Evolutionary conservation across 306 rosid species (phyloP), one percentile per base, ranked within the genome.

Genomic region (Vachellia collinsii): DNA sequence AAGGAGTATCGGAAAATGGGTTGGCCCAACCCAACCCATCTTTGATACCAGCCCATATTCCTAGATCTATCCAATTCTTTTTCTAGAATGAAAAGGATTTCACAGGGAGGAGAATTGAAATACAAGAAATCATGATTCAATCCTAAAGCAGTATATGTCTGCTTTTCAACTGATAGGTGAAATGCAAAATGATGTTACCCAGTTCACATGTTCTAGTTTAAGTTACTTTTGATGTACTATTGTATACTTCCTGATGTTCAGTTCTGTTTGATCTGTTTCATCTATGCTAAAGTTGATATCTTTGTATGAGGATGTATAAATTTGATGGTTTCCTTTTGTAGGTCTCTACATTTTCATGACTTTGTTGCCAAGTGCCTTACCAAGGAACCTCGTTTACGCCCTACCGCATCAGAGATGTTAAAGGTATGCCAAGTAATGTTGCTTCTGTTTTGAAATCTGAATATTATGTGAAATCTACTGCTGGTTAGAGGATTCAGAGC

Each of bases 301-400:
- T 73, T 66, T 42, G 41, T 20, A 62, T 38, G 69, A 36, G 13
- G 38, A 34, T 72, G 44, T 47, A 83, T 67, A 42, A 59, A 66
- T 70, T 59, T 77, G 61, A 67, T 56, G 6, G 44, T 77, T 83
- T 86, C 76, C 77, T 75, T 79, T 82, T 86, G 70, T 85, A 93
- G 99, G 98, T 95, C 99, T 79, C 87, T 95, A 23, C 82, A 91
- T 87, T 93, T 95, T 88, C 99, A 95, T 78, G 99, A 95, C 86
- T 95, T 95, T 88, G 93, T 95, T 78, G 99, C 99, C 0, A 95
- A 95, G 86, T 90, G 97, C 88, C 91, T 95, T 70, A 95, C 98
- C 41, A 95, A 95, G 84, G 99, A 95, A 67, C 96, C 99, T 62
- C 98, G 99, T 23, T 81, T 86, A 80, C 99, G 99, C 36, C 99